A percentile compares a stretch with the other conserved stretches of the same genome.
Conservation (phyloP, 257 asterid species). For the Echium plantagineum region DNA sequence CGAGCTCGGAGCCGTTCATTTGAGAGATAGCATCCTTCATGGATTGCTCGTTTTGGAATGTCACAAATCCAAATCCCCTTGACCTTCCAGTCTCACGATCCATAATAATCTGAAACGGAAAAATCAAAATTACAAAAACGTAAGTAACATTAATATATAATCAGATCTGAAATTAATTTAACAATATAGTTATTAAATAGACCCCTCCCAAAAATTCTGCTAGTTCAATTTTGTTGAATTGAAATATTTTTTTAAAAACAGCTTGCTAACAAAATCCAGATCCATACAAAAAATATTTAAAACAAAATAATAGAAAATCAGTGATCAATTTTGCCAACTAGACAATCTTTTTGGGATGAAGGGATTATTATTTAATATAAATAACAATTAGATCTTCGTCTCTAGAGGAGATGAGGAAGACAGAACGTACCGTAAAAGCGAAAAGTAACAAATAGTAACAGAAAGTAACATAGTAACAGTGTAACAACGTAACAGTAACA, state of each 20-base stretch:
- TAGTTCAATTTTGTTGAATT: no score
- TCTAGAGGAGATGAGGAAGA: slow-evolving; percentile 36
- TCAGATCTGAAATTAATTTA: neutral
- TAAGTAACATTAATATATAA: slow-evolving; percentile 17
- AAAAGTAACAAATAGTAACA: slow-evolving; percentile 32
- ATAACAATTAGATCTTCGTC: slow-evolving; percentile 48
- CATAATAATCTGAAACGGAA: slow-evolving; percentile 40
- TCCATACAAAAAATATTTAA: no score
- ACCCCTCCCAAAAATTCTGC: no score
- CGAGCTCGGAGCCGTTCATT: slow-evolving; percentile 82
- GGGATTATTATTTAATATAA: neutral
- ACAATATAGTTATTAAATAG: no score
- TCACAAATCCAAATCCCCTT: slow-evolving; percentile 90
- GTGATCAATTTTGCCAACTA: no score
- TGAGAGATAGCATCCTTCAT: slow-evolving; percentile 72
- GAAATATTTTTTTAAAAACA: no score
- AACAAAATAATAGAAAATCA: no score
- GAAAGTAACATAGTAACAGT: slow-evolving; percentile 20
- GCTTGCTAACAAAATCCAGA: no score
- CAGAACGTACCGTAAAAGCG: slow-evolving; percentile 59
- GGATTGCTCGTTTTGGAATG: slow-evolving; percentile 61
- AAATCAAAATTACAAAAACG: neutral
- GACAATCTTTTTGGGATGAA: no score
- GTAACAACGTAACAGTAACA: slow-evolving; percentile 27
- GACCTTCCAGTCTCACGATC: slow-evolving; percentile 96